Conservation (phyloP, 1,284 basidiomycete species). For the Cutaneotrichosporon sp. region DNA sequence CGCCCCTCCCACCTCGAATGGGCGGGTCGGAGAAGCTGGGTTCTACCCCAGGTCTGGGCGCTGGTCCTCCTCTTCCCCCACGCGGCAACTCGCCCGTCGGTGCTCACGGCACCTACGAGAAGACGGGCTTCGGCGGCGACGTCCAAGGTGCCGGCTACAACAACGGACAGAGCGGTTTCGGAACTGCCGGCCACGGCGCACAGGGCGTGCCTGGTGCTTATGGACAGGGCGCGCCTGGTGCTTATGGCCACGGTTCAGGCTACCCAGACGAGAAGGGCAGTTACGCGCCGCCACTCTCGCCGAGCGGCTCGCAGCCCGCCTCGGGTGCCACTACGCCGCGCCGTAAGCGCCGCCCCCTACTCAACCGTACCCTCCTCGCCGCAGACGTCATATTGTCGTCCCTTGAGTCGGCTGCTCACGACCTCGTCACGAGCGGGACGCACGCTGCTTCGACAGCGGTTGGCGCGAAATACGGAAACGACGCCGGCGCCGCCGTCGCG, state of each 20-base stretch:
- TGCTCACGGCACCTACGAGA: slow-evolving; percentile 1
- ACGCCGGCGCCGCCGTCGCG: slow-evolving; percentile 58
- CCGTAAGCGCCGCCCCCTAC: slow-evolving; percentile 35
- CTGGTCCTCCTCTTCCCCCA: background rate
- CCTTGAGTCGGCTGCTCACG: slow-evolving; percentile 61
- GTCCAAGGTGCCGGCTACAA: background rate
- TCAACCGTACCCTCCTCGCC: slow-evolving; percentile 59
- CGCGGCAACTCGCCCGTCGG: background rate
- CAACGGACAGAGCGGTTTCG: background rate
- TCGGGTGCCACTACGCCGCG: background rate
- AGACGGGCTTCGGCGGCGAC: background rate
- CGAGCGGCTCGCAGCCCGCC: background rate
- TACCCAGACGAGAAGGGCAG: slow-evolving; percentile 1
- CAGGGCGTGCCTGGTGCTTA: no score
- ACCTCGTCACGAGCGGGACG: slow-evolving; percentile 59
- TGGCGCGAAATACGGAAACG: slow-evolving; percentile 59
- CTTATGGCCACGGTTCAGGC: background rate
- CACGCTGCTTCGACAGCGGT: slow-evolving; percentile 58
- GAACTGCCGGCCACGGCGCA: background rate
- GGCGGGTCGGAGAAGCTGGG: background rate
- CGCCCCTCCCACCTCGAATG: background rate
- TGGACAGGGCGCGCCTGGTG: no score
- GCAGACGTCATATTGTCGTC: slow-evolving; percentile 68
- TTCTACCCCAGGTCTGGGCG: background rate
- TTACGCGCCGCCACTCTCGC: background rate